Evolutionary conservation across 495 filamentous ascomycete genomes (phyloP).

Genomic region (Penicillium waksmanii): DNA sequence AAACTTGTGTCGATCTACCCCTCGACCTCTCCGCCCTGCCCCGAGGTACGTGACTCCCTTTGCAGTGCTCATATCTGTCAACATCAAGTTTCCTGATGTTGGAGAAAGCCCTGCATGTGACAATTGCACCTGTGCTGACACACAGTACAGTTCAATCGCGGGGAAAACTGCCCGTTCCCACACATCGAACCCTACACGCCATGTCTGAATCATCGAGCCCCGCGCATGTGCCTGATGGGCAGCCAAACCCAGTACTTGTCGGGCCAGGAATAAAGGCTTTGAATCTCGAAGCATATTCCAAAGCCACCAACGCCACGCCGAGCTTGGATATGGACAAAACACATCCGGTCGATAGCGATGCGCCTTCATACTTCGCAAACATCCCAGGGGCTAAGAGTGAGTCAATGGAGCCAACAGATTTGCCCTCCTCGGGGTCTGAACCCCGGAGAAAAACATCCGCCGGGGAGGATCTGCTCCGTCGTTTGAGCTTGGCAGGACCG

Average conservation of each 20-base stretch:
- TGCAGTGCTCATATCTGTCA: slow-evolving; percentile 4
- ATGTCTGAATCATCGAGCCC: slow-evolving; percentile 44
- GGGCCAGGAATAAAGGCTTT: slow-evolving; percentile 39
- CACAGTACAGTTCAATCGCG: slow-evolving; percentile 18
- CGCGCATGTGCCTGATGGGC: slow-evolving; percentile 33
- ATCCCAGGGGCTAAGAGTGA: slow-evolving; percentile 33
- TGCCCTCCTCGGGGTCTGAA: slow-evolving; percentile 41
- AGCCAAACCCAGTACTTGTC: slow-evolving; percentile 41
- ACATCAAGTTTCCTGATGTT: slow-evolving; percentile 12
- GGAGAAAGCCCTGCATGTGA: slow-evolving; percentile 11
- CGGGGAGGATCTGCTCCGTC: slow-evolving; percentile 64
- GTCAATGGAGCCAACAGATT: slow-evolving; percentile 21
- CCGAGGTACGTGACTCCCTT: slow-evolving; percentile 27
- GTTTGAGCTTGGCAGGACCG: slow-evolving; percentile 57
- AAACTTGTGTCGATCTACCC: slow-evolving; percentile 21
- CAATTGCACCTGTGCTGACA: slow-evolving; percentile 24
- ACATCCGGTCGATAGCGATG: slow-evolving; percentile 22
- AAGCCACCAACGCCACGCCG: slow-evolving; percentile 34
- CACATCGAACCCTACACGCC: slow-evolving; percentile 14
- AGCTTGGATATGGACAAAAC: slow-evolving; percentile 29
- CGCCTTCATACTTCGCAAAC: slow-evolving; percentile 36
- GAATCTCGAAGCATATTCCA: slow-evolving; percentile 36
- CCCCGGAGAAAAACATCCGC: slow-evolving; percentile 56
- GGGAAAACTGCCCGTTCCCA: slow-evolving; percentile 8
- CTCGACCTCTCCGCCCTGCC: slow-evolving; percentile 12